phyloP scores from a whole-genome alignment of 2,329 filamentous ascomycete genomes.

The Chalara sp. region DNA sequence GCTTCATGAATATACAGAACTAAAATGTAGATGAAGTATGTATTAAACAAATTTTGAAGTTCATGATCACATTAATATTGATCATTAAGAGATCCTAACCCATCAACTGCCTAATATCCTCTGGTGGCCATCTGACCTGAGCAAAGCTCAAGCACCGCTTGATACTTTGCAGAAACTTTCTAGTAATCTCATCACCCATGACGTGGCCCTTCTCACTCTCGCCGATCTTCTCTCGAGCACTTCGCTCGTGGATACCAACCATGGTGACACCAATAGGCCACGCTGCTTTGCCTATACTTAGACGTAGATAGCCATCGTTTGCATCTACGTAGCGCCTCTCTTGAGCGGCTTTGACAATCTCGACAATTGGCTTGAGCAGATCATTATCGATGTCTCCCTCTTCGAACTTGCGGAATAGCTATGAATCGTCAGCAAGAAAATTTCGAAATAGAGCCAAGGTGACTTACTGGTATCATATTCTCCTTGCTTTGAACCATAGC shows the following conservation, averaged over 20 bases:
- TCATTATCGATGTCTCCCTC: conserved; percentile 71
- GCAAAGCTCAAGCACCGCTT: conserved; percentile 95
- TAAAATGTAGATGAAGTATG: no score
- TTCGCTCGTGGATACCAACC: conserved; percentile 98
- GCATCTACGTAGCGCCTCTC: conserved; percentile 90
- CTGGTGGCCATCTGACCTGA: conserved; percentile 91
- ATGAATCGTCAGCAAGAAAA: conserved; percentile 7
- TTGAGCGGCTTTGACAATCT: conserved; percentile 89
- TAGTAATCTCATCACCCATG: conserved; percentile 91
- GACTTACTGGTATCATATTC: conserved; percentile 69
- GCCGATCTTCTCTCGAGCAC: conserved; percentile 90
- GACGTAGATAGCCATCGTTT: conserved; percentile 85
- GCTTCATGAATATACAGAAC: no score
- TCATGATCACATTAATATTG: no score
- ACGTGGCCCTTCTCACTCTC: conserved; percentile 86
- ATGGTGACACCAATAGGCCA: conserved; percentile 99
- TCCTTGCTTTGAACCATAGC: conserved; percentile 83
- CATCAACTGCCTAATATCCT: conserved; percentile 91
- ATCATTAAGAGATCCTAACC: conserved; percentile 36
- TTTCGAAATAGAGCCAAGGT: not conserved
- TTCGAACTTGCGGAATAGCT: conserved; percentile 85
- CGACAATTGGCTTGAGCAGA: conserved; percentile 74
- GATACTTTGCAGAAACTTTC: conserved; percentile 96
- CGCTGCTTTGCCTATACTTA: conserved; percentile 93
- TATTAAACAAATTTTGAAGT: no score